These are phyloP conservation scores for Leonotis leonurus DNA, from an alignment of 257 asterid species.

Conservation along the genomic window DNA sequence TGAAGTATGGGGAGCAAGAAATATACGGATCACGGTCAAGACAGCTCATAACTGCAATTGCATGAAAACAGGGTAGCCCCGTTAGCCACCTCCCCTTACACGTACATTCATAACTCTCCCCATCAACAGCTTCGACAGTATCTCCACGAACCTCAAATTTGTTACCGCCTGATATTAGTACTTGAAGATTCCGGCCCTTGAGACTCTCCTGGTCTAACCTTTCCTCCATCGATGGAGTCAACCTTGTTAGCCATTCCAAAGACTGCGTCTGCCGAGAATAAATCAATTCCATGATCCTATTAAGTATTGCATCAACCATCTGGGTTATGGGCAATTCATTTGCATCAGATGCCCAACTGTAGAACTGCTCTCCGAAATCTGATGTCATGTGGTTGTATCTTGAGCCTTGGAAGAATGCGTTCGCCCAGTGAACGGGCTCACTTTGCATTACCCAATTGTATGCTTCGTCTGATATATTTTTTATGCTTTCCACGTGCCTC, in stretches of 20 bases:
- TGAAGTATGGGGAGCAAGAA: constrained; percentile 73
- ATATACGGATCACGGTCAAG: constrained; percentile 46
- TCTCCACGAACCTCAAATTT: constrained; percentile 76
- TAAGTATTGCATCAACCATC: constrained; percentile 77
- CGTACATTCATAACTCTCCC: constrained; percentile 56
- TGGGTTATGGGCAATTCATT: constrained; percentile 93
- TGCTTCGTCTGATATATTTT: constrained; percentile 69
- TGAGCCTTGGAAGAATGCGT: constrained; percentile 69
- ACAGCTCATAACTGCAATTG: constrained; percentile 52
- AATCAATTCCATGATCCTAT: constrained; percentile 59
- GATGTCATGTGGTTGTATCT: constrained; percentile 77
- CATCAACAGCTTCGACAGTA: constrained; percentile 56
- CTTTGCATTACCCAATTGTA: constrained; percentile 81
- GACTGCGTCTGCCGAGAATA: constrained; percentile 50
- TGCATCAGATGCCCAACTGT: constrained; percentile 84
- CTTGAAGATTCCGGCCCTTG: constrained; percentile 43
- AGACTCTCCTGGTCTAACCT: constrained; percentile 58
- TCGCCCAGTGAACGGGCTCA: constrained; percentile 92
- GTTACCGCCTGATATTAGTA: constrained; percentile 32
- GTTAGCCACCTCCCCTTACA: constrained; percentile 74
- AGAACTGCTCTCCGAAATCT: constrained; percentile 76
- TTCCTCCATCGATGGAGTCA: constrained; percentile 82
- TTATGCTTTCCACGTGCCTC: constrained; percentile 62
- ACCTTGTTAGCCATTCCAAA: constrained; percentile 59
- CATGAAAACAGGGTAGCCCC: constrained; percentile 91